Conservation (phyloP, 2,329 filamentous ascomycete species). For the Fusarium tricinctum region DNA sequence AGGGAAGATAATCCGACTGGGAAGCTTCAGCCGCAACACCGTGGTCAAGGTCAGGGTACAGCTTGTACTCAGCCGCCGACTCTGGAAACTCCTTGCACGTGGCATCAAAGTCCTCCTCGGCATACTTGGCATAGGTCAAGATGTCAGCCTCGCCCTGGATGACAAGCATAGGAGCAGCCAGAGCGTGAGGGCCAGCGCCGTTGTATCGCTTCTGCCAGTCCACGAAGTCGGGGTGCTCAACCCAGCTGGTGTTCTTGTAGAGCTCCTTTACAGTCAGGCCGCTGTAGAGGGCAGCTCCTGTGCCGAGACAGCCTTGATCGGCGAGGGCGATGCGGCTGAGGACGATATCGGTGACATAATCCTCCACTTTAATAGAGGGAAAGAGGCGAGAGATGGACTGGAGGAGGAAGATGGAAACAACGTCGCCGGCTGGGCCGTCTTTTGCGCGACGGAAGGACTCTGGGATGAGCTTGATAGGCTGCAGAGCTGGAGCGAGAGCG, state of each 20-base stretch:
- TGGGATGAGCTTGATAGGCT: conserved; percentile 25
- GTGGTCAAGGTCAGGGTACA: conserved; percentile 13
- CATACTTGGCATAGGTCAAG: conserved; percentile 8
- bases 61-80: conserved; percentile 2
- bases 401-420: conserved; percentile 22
- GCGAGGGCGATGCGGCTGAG: conserved; percentile 13
- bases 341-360: conserved; percentile 18
- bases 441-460: conserved; percentile 24
- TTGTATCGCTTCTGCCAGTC: conserved; percentile 35
- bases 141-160: conserved; percentile 22
- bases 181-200: conserved; percentile 6
- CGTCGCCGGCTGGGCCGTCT: conserved; percentile 17
- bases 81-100: conserved; percentile 17
- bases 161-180: conserved; percentile 29
- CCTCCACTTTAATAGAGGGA: conserved; percentile 11
- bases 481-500: conserved; percentile 11
- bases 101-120: conserved; percentile 12
- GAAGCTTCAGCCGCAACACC: background rate
- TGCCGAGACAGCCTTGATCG: conserved; percentile 4
- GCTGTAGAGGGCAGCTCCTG: conserved; percentile 4
- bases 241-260: conserved; percentile 29
- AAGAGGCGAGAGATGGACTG: conserved; percentile 10
- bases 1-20: background rate
- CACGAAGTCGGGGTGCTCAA: conserved; percentile 11
- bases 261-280: background rate